Conservation (phyloP, 2,329 filamentous ascomycete genomes). For the Leptodontidium sp. region DNA sequence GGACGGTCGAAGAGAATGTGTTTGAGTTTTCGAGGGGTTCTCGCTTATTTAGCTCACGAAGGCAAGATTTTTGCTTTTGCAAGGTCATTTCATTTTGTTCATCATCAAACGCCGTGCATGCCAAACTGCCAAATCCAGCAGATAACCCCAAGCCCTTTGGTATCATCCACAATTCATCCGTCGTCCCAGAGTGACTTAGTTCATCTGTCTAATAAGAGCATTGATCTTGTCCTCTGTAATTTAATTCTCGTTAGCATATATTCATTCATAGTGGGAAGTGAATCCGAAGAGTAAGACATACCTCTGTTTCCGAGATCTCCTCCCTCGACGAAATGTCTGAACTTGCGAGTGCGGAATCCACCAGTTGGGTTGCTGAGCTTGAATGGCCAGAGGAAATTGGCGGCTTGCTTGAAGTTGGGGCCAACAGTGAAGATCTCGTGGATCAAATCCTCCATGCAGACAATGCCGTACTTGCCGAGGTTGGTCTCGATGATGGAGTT, state of each 20-base stretch:
- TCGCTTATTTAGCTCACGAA: slow-evolving; percentile 23
- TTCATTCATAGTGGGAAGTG: background rate
- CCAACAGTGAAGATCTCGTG: slow-evolving; percentile 99
- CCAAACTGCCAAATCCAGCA: slow-evolving; percentile 29
- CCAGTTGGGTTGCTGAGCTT: slow-evolving; percentile 99
- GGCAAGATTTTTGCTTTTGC: slow-evolving; percentile 22
- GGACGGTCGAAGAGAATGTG: background rate
- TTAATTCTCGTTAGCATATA: background rate
- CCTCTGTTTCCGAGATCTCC: slow-evolving; percentile 97
- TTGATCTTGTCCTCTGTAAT: slow-evolving; percentile 70
- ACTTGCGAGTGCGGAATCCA: slow-evolving; percentile 96
- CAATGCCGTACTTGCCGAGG: slow-evolving; percentile 98
- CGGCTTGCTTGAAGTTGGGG: slow-evolving; percentile 96
- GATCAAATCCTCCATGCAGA: slow-evolving; percentile 99
- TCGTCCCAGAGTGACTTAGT: slow-evolving; percentile 64
- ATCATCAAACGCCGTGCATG: slow-evolving; percentile 28
- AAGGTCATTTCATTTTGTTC: slow-evolving; percentile 34
- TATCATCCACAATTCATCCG: slow-evolving; percentile 24
- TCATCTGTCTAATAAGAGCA: slow-evolving; percentile 95
- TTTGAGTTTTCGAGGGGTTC: slow-evolving; percentile 14
- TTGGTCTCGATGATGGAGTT: slow-evolving; percentile 97
- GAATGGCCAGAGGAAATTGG: slow-evolving; percentile 99
- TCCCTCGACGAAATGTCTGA: slow-evolving; percentile 57
- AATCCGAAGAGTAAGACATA: slow-evolving; percentile 44
- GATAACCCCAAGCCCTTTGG: slow-evolving; percentile 21